Conservation (phyloP, 208 protist genomes). For the Crithidia expoeki region DNA sequence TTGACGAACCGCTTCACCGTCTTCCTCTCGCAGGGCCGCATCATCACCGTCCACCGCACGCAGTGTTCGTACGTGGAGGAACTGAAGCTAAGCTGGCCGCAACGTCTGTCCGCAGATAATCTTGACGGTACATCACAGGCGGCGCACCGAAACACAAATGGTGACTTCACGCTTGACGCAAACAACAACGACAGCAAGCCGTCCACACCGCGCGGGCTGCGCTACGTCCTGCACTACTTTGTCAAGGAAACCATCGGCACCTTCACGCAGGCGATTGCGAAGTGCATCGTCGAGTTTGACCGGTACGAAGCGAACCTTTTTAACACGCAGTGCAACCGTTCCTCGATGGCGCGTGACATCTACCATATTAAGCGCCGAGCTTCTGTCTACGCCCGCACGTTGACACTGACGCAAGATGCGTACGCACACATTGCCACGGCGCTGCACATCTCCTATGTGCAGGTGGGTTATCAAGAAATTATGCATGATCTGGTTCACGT, state of each 20-base stretch:
- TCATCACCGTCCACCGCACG: constrained; percentile 78
- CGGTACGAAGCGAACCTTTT: constrained; percentile 74
- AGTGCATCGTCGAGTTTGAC: constrained; percentile 83
- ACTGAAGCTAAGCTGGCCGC: constrained; percentile 58
- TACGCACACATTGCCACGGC: constrained; percentile 60
- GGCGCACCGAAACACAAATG: background rate
- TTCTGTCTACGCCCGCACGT: constrained; percentile 67
- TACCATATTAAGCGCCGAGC: constrained; percentile 86
- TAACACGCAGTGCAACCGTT: constrained; percentile 46
- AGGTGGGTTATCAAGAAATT: constrained; percentile 78
- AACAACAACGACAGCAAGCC: background rate
- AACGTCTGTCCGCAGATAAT: constrained; percentile 5
- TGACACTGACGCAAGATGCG: constrained; percentile 73
- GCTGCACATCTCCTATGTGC: constrained; percentile 41
- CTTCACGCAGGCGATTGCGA: constrained; percentile 56
- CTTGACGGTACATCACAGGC: background rate
- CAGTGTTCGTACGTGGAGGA: constrained; percentile 73
- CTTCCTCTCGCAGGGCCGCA: constrained; percentile 35
- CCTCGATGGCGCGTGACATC: constrained; percentile 66
- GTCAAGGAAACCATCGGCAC: constrained; percentile 69
- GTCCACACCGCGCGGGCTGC: constrained; percentile 11
- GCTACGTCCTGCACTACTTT: constrained; percentile 62
- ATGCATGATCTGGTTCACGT: constrained; percentile 76
- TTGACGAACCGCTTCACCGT: constrained; percentile 82
- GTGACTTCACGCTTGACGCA: background rate